These are phyloP conservation scores for Mortierella sp. DNA, from an alignment of 371 early-diverging fungal genomes.

Conservation along the genomic window DNA sequence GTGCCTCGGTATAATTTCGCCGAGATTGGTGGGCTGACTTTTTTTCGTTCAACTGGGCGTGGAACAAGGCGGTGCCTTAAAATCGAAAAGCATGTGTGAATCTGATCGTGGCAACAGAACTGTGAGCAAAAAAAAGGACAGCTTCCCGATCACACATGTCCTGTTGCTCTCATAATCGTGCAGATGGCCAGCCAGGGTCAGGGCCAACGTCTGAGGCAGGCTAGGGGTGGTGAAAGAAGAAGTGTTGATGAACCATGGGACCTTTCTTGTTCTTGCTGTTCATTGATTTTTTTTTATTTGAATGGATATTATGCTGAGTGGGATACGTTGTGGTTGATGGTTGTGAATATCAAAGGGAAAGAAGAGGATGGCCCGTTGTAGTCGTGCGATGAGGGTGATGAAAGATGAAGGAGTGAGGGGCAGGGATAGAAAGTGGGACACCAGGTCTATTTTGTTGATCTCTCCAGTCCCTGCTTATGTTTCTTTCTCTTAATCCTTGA, in stretches of 20 bases:
- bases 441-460: background rate
- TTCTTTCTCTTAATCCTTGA: slow-evolving; percentile 29
- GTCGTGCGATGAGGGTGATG: background rate
- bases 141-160: background rate
- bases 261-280: background rate
- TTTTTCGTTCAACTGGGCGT: background rate
- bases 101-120: background rate
- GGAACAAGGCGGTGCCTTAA: background rate
- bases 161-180: slow-evolving; percentile 6
- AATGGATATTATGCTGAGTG: slow-evolving; percentile 1
- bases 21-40: slow-evolving; percentile 4
- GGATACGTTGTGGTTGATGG: background rate
- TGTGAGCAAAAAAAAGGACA: background rate
- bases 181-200: background rate
- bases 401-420: background rate
- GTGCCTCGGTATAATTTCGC: background rate
- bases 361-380: background rate
- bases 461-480: background rate
- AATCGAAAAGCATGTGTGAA: background rate
- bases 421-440: background rate
- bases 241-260: background rate
- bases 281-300: background rate
- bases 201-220: background rate
- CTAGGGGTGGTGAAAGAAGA: background rate
- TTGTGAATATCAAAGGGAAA: background rate